These are phyloP conservation scores for Cyclanthera cordifolia DNA, from an alignment of 306 rosid species.

Conservation along the genomic window DNA sequence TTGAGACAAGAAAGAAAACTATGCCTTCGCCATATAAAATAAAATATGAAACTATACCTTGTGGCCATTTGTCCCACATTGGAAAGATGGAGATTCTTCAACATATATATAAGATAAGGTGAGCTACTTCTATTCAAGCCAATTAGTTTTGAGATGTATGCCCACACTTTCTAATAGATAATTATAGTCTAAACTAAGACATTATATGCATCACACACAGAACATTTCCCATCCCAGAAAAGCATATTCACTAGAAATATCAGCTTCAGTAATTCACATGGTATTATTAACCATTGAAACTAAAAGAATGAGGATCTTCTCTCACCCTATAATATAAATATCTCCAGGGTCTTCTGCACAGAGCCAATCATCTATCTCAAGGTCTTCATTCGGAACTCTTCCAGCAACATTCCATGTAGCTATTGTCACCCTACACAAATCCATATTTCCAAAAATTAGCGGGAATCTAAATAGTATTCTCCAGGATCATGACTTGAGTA, in stretches of 20 bases:
- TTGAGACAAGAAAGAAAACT: too few species aligned
- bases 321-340: conserved; percentile 82
- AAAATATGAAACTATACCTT: too few species aligned
- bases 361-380: conserved; percentile 82
- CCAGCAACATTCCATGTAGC: conserved; percentile 97
- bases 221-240: neutral
- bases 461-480: conserved; percentile 14
- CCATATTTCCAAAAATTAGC: conserved; percentile 18
- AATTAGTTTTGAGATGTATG: too few species aligned
- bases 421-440: conserved; percentile 55
- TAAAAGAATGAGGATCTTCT: conserved; percentile 2
- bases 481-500: conserved; percentile 11
- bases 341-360: conserved; percentile 60
- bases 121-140: too few species aligned
- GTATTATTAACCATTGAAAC: neutral
- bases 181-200: neutral
- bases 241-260: neutral
- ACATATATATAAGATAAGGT: too few species aligned
- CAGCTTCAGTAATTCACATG: neutral
- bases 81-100: too few species aligned
- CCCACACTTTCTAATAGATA: too few species aligned
- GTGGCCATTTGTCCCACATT: too few species aligned
- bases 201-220: neutral
- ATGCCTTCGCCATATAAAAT: too few species aligned
- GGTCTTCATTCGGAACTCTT: conserved; percentile 54